Base-by-base conservation (phyloP, 768 basidiomycete genomes). In the Asterophora parasitica region DNA sequence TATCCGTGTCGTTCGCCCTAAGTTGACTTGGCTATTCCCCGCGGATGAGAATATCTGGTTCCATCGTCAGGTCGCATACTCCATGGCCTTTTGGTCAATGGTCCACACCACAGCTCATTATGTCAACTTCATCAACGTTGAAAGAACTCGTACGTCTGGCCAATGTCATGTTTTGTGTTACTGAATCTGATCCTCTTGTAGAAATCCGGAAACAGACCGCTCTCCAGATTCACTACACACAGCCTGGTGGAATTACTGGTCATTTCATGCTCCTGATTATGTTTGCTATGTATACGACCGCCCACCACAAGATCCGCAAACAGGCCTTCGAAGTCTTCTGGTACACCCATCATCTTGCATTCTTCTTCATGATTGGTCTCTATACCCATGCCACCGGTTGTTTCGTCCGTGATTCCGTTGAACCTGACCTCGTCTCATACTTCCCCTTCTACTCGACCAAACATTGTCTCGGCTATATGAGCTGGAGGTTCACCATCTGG, bases 41-140 rank as follows among this genome's bases (percentile, higher is more conserved):
- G 85, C 88, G 49, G 93, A 97, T 64, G 92, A 95, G 72, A 91
- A 90, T 57, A 86, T 95, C 60, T 94, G 92, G 93, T 92, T 88
- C 76, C 92, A 96, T 66, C 75, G 91, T 48, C 92, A 94, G 61
- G 88, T 95, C 36, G 93, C 93, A 13, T 97, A 96, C 65, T 88
- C 87, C 6, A 83, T 94, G 80, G 85, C 90, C 3, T 93, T 95
- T 71, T 94, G 87, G 85, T 70, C 88, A 7, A 85, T 91, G 78
- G 85, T 95, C 0, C 93, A 97, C 67, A 88, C 88, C 4, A 94
- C 92, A 4, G 87, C 91, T 7, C 93, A 95, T 68, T 95, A 92
- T 58, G 83, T 91, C 69, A 94, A 93, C 67, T 93, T 92, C 62
- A 81, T 92, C 71, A 92, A 90, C 52, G 85, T 97, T 61, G 92